Conservation (phyloP, 257 asterid genomes). For the Jasminum sambac region DNA sequence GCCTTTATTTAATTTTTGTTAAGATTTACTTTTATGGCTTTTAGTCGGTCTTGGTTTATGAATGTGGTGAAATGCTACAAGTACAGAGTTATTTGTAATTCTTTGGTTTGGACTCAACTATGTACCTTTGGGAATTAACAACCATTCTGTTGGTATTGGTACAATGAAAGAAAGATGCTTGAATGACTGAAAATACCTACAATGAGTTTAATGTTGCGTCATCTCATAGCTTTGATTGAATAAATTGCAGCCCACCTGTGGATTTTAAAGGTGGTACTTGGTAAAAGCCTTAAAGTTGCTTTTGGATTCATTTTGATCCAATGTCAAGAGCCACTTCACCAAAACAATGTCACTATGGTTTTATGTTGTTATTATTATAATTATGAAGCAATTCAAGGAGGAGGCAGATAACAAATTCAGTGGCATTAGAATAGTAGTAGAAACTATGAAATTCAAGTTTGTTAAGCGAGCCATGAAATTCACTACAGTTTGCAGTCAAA, state of each 20-base stretch:
- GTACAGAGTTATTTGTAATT: background rate
- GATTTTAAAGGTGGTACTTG: background rate
- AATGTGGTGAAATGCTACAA: background rate
- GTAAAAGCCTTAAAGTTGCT: background rate
- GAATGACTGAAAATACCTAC: background rate
- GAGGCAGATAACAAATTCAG: too few species aligned
- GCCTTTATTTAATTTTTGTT: background rate
- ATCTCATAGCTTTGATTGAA: background rate
- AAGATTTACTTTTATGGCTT: background rate
- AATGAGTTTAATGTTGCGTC: background rate
- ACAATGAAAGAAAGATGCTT: background rate
- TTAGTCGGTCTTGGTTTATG: background rate
- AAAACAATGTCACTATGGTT: background rate
- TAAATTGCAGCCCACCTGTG: background rate
- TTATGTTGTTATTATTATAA: background rate
- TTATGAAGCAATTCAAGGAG: background rate
- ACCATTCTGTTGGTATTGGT: background rate
- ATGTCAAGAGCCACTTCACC: background rate
- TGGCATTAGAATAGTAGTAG: too few species aligned
- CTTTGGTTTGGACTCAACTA: background rate
- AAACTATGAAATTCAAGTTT: background rate
- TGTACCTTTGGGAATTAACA: background rate
- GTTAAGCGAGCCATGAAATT: background rate
- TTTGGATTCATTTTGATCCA: background rate
- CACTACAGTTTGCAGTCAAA: background rate